Conservation (phyloP, 2,329 filamentous ascomycete species). For the Aspergillus pseudoterreus region DNA sequence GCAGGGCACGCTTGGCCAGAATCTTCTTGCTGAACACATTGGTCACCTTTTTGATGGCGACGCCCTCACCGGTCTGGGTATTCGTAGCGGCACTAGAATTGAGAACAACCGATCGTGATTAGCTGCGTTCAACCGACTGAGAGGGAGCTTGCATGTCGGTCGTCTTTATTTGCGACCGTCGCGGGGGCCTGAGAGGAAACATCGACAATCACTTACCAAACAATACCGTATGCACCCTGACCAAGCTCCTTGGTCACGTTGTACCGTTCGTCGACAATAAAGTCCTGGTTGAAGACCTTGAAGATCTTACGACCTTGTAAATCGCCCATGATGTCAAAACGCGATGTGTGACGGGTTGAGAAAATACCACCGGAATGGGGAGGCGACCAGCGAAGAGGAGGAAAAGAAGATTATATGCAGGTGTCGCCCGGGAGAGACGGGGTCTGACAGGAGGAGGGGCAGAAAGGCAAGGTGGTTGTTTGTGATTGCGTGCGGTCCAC, state of each 20-base stretch:
- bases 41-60: constrained; percentile 99
- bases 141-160: background rate
- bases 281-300: constrained; percentile 99
- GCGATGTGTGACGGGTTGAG: constrained; percentile 1
- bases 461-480: background rate
- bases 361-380: constrained; percentile 1
- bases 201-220: constrained; percentile 64
- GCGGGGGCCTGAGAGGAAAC: background rate
- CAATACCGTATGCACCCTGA: constrained; percentile 97
- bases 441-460: background rate
- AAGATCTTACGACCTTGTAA: constrained; percentile 80
- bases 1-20: constrained; percentile 91
- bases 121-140: constrained; percentile 9
- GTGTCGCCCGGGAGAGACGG: background rate
- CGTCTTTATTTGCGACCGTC: background rate
- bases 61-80: constrained; percentile 82
- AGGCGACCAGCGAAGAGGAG: constrained; percentile 5
- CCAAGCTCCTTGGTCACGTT: constrained; percentile 98
- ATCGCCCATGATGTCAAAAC: constrained; percentile 50
- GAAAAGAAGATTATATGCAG: background rate
- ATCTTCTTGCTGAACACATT: constrained; percentile 99
- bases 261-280: constrained; percentile 96
- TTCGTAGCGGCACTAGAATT: constrained; percentile 78
- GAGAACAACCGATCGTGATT: constrained; percentile 8
- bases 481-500: background rate